phyloP scores from a whole-genome alignment of 441 rosid species.

The Pelargonium myrrhifolium region DNA sequence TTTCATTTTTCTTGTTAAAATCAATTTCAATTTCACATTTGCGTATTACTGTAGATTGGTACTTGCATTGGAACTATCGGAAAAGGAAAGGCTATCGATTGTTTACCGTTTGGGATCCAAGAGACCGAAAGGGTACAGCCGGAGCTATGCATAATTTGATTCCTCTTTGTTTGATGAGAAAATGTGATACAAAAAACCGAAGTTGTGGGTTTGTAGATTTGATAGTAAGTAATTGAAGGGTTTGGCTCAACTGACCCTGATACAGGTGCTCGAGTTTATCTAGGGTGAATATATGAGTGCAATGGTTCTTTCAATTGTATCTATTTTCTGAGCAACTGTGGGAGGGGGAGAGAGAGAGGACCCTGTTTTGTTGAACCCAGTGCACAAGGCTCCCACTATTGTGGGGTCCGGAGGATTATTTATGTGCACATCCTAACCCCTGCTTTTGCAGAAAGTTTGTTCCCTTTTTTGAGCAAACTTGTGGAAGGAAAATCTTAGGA shows the following conservation, averaged over 20 bases:
- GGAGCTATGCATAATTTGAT: neutral
- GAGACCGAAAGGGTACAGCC: neutral
- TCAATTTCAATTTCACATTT: neutral
- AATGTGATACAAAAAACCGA: constrained; percentile 7
- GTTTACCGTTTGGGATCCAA: neutral
- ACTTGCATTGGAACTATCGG: neutral
- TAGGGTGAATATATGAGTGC: neutral
- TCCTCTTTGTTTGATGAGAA: constrained; percentile 13
- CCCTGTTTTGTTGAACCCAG: neutral
- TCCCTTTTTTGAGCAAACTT: no score
- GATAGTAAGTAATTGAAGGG: neutral
- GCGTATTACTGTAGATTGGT: neutral
- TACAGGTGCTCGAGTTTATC: neutral
- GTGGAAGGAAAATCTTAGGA: no score
- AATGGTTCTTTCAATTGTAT: neutral
- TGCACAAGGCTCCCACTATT: no score
- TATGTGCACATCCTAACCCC: no score
- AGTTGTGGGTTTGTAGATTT: neutral
- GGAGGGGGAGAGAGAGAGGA: neutral
- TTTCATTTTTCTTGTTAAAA: neutral
- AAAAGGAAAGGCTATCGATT: neutral
- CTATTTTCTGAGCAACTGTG: neutral
- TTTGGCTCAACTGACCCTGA: no score
- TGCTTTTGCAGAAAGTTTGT: no score
- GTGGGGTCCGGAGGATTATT: no score